Evolutionary conservation across 768 basidiomycete species (phyloP), one percentile per base, ranked within the genome.

Genomic region (Collybia sordida): DNA sequence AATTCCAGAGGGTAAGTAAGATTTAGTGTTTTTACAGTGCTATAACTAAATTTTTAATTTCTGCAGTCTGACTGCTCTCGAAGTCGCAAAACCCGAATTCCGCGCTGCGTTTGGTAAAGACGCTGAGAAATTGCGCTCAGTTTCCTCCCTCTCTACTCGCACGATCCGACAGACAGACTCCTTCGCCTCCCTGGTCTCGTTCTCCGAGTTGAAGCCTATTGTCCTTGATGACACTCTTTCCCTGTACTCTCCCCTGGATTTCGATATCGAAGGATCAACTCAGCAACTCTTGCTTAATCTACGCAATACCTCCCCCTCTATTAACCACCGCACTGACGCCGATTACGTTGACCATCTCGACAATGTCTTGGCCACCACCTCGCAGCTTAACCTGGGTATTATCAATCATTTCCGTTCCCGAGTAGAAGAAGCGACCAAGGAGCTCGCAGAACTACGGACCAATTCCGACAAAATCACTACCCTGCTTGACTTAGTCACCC

Each of bases 1-100:
- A 90, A 91, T 60, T 74, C 82, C 8, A 71, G 86, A 71, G 88
- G 88, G 87, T 89, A 57, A 31, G 86, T 70, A 50, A 19, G 35
- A 27, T 49, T 45, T 39, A 51, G 6, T 12, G 6, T 14, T 38
- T 4, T 24, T 19, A 14, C 6, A 27, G 11, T 31, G 46, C 54
- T 24, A n/a, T 42, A 35, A 43, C 50, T 45, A 31, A 53, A 51
- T 50, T 48, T 58, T 18, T 50, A 72, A 65, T 28, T 62, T 80
- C 22, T 74, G 23, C 54, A 86, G 84, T 21, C 67, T 89, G 27
- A 89, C 86, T 6, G 78, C 88, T 14, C 57, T 81, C 28, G 85
- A 90, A 51, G 80, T 90, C 7, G 81, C 80, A 21, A 81, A 80
- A 63, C 80, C 83, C 8, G 82, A 88, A 53, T 85, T 86, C 51